Base-by-base conservation (phyloP, 116 monocot genomes). In the Trichopus zeylanicus region DNA sequence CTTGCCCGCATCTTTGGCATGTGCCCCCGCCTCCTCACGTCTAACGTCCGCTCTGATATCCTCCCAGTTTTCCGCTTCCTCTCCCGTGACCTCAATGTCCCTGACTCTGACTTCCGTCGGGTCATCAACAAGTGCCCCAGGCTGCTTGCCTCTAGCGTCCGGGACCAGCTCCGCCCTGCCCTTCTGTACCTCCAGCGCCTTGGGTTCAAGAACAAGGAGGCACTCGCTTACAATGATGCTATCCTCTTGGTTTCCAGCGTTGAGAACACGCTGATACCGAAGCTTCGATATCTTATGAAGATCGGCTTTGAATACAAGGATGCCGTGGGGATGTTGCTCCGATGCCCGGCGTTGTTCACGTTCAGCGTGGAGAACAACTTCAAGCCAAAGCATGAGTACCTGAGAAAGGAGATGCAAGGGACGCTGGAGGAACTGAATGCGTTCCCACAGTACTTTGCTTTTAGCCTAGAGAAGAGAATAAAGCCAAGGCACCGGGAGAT, bases 361-460 rank as follows among this genome's bases (percentile, higher is more conserved):
- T 85, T 70, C 59, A 85, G 87, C 39, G 71, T 97, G 1, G 77
- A 75, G 48, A 81, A 75, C 26, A 97, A 87, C 55, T 79, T 84
- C 66, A 51, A 62, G 23, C 95, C 87, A 0, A 95, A 95, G 53
- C 71, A 65, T 10, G 69, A 65, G 25, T 87, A 71, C 48, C 67
- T 97, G 20, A 38, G 72, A 4, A 51, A 53, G 13, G 76, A 75
- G 47, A 95, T 90, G 90, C 65, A 73, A 31, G 74, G 81, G 59
- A 84, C 77, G 3, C 29, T 80, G 4, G 56, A 16, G 23, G 95
- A 91, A 52, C 39, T 97, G 38, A 70, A 68, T 61, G 80, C 39
- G 22, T 91, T 97, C 48, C 95, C 91, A 0, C 87, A 97, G 69
- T 91, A 87, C 61, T 95, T 95, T 53, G 69, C 91, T 1, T 97